These are phyloP conservation scores for Arthrobotrys conoides DNA, from an alignment of 2,329 filamentous ascomycete species.

Conservation along the genomic window DNA sequence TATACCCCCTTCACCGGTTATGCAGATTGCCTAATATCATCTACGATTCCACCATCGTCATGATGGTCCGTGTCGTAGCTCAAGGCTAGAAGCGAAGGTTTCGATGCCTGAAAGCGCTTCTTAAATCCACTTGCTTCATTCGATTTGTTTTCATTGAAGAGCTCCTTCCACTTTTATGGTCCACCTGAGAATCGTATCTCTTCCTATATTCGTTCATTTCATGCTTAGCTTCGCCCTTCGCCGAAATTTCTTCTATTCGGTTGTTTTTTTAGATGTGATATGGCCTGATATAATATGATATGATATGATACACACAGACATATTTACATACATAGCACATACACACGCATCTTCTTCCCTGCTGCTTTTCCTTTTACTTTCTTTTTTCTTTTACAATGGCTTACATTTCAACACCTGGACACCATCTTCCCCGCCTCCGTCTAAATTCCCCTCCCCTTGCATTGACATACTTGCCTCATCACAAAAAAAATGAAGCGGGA, in stretches of 20 bases:
- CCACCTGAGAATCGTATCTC: constrained; percentile 16
- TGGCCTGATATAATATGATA: constrained; percentile 28
- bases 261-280: constrained; percentile 7
- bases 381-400: constrained; percentile 24
- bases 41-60: constrained; percentile 45
- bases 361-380: constrained; percentile 9
- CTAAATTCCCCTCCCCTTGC: constrained; percentile 24
- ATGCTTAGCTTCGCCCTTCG: constrained; percentile 11
- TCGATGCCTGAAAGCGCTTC: constrained; percentile 1
- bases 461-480: background rate
- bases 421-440: constrained; percentile 26
- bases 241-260: background rate
- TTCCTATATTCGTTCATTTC: background rate
- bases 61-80: constrained; percentile 6
- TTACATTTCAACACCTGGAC: constrained; percentile 37
- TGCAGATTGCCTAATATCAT: constrained; percentile 56
- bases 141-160: constrained; percentile 21
- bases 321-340: too few relatives aligned
- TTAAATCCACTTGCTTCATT: background rate
- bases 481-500: background rate
- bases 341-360: constrained; percentile 23
- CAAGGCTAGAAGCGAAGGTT: constrained; percentile 12
- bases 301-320: constrained; percentile 20
- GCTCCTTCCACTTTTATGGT: constrained; percentile 43
- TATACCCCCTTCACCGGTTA: constrained; percentile 10